Evolutionary conservation across 441 rosid species (phyloP).

Genomic region (Lagerstroemia fauriei): DNA sequence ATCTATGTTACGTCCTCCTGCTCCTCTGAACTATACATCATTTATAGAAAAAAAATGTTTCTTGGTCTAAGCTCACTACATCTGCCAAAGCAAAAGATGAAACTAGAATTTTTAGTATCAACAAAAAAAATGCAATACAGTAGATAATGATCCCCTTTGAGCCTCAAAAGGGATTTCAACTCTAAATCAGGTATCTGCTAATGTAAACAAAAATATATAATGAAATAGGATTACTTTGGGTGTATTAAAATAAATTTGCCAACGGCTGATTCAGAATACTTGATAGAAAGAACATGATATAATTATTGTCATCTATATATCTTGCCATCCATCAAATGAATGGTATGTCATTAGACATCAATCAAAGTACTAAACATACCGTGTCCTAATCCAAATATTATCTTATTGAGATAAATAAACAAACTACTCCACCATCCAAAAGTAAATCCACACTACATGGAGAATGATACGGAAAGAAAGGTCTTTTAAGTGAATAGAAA

Average conservation of each 20-base stretch:
- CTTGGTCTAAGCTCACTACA: no score
- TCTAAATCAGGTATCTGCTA: constrained; percentile 86
- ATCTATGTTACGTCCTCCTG: no score
- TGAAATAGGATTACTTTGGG: not conserved
- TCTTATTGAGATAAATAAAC: not conserved
- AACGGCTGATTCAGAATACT: not conserved
- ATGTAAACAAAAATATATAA: constrained; percentile 5
- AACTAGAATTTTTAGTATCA: not conserved
- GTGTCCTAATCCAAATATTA: not conserved
- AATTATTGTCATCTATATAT: not conserved
- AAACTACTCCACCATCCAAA: not conserved
- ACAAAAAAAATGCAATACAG: constrained; percentile 50
- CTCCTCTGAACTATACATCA: no score
- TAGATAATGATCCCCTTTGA: constrained; percentile 87
- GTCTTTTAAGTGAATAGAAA: not conserved
- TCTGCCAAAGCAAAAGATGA: not conserved
- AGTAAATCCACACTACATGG: not conserved
- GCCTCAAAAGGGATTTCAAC: constrained; percentile 96
- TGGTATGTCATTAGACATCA: not conserved
- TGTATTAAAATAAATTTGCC: not conserved
- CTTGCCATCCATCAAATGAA: not conserved
- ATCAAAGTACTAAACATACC: not conserved
- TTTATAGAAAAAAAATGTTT: no score
- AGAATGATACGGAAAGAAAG: not conserved
- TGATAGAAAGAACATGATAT: not conserved